Conservation (phyloP, 352 stramenopile species). For the Globisporangium splendens region DNA sequence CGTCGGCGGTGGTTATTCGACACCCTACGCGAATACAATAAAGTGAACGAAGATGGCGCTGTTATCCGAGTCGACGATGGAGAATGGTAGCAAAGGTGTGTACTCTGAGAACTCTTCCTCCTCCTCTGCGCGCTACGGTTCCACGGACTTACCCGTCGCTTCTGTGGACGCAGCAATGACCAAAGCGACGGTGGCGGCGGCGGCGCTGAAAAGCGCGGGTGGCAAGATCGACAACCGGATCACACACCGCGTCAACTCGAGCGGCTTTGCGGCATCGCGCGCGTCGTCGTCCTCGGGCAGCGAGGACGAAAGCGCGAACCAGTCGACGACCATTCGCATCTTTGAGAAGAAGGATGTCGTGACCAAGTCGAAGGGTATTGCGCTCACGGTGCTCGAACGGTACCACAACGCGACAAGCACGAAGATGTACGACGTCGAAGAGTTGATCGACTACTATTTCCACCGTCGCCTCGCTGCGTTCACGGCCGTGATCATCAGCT, state of each 20-base stretch:
- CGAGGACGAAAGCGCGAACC: conserved; percentile 29
- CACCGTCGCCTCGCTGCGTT: conserved; percentile 73
- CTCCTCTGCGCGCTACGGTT: conserved; percentile 9
- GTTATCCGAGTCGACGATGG: conserved; percentile 6
- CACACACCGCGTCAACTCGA: conserved; percentile 18
- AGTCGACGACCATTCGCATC: conserved; percentile 12
- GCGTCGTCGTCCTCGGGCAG: conserved; percentile 31
- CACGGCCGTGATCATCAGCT: conserved; percentile 73
- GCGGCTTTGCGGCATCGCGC: conserved; percentile 25
- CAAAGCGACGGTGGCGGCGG: not conserved
- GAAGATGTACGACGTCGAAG: conserved; percentile 88
- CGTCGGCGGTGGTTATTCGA: too few relatives aligned
- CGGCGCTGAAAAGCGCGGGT: conserved; percentile 6
- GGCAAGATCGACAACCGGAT: conserved; percentile 11
- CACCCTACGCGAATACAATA: too few relatives aligned
- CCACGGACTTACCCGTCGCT: not conserved
- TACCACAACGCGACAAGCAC: conserved; percentile 70
- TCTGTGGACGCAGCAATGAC: not conserved
- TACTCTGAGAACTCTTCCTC: not conserved
- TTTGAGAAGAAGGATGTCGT: conserved; percentile 18
- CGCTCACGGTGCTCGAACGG: conserved; percentile 50
- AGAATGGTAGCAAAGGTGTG: not conserved
- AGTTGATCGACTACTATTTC: conserved; percentile 85
- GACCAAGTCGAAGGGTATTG: conserved; percentile 24
- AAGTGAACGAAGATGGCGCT: conserved; percentile 17